phyloP scores from a whole-genome alignment of 768 basidiomycete genomes.

The Suillus spraguei region DNA sequence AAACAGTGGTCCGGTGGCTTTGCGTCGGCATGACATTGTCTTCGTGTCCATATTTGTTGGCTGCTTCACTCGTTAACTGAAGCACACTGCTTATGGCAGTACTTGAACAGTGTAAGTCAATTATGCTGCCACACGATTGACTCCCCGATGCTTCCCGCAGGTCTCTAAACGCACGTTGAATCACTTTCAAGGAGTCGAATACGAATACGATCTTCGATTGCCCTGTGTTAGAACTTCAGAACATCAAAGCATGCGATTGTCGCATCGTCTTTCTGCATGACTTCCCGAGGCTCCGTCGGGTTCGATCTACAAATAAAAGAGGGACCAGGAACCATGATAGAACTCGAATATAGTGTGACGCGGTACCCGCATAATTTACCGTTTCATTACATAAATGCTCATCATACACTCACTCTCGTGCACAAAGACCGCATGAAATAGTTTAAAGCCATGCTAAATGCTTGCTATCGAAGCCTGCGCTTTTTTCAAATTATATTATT shows the following conservation, averaged over 20 bases:
- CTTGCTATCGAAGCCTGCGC: slow-evolving; percentile 17
- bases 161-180: not conserved
- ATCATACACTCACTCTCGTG: slow-evolving; percentile 22
- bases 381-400: slow-evolving; percentile 14
- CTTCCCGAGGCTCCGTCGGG: not conserved
- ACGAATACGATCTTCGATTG: not conserved
- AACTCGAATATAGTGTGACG: slow-evolving; percentile 16
- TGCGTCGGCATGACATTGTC: not conserved
- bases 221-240: not conserved
- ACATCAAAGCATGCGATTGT: not conserved
- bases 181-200: not conserved
- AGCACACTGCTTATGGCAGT: not conserved
- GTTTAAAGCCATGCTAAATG: slow-evolving; percentile 20
- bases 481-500: slow-evolving; percentile 10
- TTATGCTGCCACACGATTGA: not conserved
- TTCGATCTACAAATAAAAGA: not conserved
- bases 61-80: not conserved
- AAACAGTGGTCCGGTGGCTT: not conserved
- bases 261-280: not conserved
- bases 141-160: not conserved
- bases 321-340: slow-evolving; percentile 24
- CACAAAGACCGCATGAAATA: slow-evolving; percentile 17
- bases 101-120: not conserved
- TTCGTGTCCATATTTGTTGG: not conserved
- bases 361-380: slow-evolving; percentile 18